A percentile compares a stretch with the other conserved stretches of the same genome.
These are phyloP conservation scores for Dalbergia cultrata DNA, from an alignment of 306 rosid genomes.

Conservation along the genomic window DNA sequence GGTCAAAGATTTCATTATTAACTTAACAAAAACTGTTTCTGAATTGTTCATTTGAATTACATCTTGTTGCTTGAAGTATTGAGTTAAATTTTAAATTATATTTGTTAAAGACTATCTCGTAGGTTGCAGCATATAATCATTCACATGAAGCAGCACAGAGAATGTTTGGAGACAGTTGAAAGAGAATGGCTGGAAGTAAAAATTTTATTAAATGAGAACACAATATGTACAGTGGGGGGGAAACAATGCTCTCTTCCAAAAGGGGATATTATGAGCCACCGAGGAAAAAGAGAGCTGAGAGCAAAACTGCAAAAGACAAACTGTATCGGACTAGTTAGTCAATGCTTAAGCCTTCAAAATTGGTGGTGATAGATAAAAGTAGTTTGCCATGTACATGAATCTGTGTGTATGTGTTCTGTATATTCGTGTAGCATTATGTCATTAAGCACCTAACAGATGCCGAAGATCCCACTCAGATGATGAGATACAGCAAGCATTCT, in stretches of 20 bases:
- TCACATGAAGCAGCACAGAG: not conserved
- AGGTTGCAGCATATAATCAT: too few relatives aligned
- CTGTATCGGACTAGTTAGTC: slow-evolving; percentile 39
- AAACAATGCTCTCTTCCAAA: slow-evolving; percentile 37
- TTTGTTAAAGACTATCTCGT: too few relatives aligned
- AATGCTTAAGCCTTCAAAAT: slow-evolving; percentile 33
- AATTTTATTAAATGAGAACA: slow-evolving; percentile 9
- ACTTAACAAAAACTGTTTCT: too few relatives aligned
- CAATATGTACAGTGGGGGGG: slow-evolving; percentile 42
- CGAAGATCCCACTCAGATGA: slow-evolving; percentile 21
- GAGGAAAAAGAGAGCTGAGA: not conserved
- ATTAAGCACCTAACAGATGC: slow-evolving; percentile 6
- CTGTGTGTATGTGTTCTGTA: slow-evolving; percentile 32
- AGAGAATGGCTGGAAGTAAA: not conserved
- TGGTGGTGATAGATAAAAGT: slow-evolving; percentile 7
- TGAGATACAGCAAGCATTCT: slow-evolving; percentile 31
- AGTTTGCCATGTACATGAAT: slow-evolving; percentile 24
- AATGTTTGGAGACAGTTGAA: not conserved
- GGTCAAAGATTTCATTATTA: too few relatives aligned
- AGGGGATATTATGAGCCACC: slow-evolving; percentile 15
- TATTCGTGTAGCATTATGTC: slow-evolving; percentile 1
- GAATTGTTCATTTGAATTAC: too few relatives aligned
- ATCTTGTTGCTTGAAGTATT: too few relatives aligned
- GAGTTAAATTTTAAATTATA: too few relatives aligned
- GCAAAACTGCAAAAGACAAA: slow-evolving; percentile 7